Base-by-base conservation (phyloP, 106 monocot species). In the Dioscorea dumetorum region DNA sequence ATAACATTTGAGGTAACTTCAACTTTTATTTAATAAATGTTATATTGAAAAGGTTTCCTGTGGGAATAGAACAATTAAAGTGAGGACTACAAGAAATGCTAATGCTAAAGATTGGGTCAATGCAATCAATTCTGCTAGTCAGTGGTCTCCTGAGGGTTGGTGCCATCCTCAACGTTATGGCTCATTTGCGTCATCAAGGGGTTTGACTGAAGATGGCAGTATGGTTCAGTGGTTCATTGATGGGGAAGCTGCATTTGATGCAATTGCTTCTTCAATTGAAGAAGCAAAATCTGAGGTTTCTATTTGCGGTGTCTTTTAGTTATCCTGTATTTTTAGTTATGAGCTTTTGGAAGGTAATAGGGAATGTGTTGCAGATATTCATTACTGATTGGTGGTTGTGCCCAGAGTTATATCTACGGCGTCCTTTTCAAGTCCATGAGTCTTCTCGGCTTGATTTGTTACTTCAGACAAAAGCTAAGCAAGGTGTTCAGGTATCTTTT, bases 301-400 rank as follows among this genome's bases (percentile, higher is more conserved):
- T 51, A 67, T 72, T 33, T 41, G 41, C 6, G 41, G 41, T 5
- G 2, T 41, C 41, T 8, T 41, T 3, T 41, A 41, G 41, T 41
- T 41, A 10, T 5, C 41, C 0, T 41, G 0, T 41, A 41, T 41
- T 41, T 53, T 41, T 0, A 41, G 0, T 41, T 41, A 2, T 41
- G 6, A 41, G 10, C 41, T 41, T 28, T 28, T 6, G 10, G 41
- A 10, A 41, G 41, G 10, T 41, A 41, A 41, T 41, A 8, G 41
- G 41, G 41, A 41, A 41, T 41, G 9, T 41, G 6, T 48, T 83
- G 75, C 82, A 99, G 99, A 93, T 99, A 73, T 93, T 93, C 75
- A 90, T 99, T 65, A 83, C 99, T 74, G 99, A 70, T 53, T 99
- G 99, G 99, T 99, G 99, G 99, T 52, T 99, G 68, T 99, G 99